Conservation (phyloP, 1,284 basidiomycete genomes). For the Pseudozyma sp. region DNA sequence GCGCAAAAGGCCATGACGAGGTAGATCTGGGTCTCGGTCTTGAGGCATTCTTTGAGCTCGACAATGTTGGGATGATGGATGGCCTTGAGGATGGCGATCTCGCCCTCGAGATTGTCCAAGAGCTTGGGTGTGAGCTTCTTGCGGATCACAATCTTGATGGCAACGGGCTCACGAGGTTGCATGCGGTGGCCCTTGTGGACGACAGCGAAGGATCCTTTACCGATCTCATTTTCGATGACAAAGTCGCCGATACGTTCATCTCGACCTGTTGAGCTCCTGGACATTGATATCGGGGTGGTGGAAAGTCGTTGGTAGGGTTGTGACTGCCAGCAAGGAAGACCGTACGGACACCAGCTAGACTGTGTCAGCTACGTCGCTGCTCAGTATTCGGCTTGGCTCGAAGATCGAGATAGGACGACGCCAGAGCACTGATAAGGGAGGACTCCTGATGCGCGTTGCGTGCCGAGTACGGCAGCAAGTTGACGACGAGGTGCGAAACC, state of each 20-base stretch:
- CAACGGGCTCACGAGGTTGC: constrained; percentile 73
- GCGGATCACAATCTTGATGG: constrained; percentile 93
- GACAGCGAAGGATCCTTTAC: constrained; percentile 89
- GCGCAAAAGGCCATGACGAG: constrained; percentile 98
- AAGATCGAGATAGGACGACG: too few relatives aligned
- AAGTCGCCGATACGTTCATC: constrained; percentile 71
- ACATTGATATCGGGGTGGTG: constrained; percentile 14
- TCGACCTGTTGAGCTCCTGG: constrained; percentile 31
- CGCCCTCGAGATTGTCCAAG: constrained; percentile 94
- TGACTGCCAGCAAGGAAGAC: too few relatives aligned
- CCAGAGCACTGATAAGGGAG: too few relatives aligned
- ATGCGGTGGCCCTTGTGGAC: constrained; percentile 86
- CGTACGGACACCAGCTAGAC: too few relatives aligned
- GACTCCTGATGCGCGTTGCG: too few relatives aligned
- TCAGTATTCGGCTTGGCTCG: too few relatives aligned
- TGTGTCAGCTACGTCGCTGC: too few relatives aligned
- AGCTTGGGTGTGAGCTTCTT: constrained; percentile 90
- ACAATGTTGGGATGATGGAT: constrained; percentile 94
- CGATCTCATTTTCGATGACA: constrained; percentile 73
- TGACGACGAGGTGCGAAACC: too few relatives aligned
- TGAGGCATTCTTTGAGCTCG: constrained; percentile 89
- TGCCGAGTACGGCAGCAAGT: too few relatives aligned
- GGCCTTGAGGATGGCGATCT: constrained; percentile 95
- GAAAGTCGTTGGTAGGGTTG: neutral
- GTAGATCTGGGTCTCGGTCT: constrained; percentile 92